Evolutionary conservation across 805 yeast genomes (phyloP).

Genomic region (Ogataea neopini): DNA sequence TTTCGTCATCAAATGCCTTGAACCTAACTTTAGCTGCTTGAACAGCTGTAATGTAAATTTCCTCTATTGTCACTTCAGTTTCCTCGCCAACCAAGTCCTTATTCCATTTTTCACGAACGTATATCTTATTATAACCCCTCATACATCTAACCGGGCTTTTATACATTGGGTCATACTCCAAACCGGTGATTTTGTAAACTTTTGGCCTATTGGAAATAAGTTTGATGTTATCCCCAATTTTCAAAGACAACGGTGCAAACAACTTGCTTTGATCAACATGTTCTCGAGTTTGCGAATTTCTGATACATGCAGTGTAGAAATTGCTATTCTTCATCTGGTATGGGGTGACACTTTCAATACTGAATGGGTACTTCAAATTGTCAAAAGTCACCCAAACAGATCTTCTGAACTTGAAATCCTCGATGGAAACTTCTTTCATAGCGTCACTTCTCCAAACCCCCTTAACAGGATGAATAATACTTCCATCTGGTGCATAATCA

Average conservation of each 20-base stretch:
- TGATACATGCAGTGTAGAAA: slow-evolving; percentile 5
- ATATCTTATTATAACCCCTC: slow-evolving; percentile 59
- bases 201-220: slow-evolving; percentile 32
- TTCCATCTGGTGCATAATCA: slow-evolving; percentile 1
- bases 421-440: not conserved
- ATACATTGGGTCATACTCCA: slow-evolving; percentile 31
- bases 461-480: slow-evolving; percentile 2
- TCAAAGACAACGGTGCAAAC: slow-evolving; percentile 48
- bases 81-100: slow-evolving; percentile 21
- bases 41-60: slow-evolving; percentile 33
- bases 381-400: slow-evolving; percentile 19
- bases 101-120: slow-evolving; percentile 34
- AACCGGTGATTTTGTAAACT: slow-evolving; percentile 47
- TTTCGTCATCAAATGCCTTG: slow-evolving; percentile 19
- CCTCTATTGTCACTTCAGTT: slow-evolving; percentile 29
- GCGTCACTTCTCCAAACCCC: slow-evolving; percentile 12
- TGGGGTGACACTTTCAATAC: slow-evolving; percentile 10
- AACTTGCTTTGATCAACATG: slow-evolving; percentile 34
- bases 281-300: slow-evolving; percentile 27
- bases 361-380: slow-evolving; percentile 14
- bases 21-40: slow-evolving; percentile 35
- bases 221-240: slow-evolving; percentile 56
- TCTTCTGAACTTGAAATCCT: slow-evolving; percentile 12
- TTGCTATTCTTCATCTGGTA: not conserved
- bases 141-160: slow-evolving; percentile 47